Conservation (phyloP, 163 green algal genomes). For the Prototheca cutis region DNA sequence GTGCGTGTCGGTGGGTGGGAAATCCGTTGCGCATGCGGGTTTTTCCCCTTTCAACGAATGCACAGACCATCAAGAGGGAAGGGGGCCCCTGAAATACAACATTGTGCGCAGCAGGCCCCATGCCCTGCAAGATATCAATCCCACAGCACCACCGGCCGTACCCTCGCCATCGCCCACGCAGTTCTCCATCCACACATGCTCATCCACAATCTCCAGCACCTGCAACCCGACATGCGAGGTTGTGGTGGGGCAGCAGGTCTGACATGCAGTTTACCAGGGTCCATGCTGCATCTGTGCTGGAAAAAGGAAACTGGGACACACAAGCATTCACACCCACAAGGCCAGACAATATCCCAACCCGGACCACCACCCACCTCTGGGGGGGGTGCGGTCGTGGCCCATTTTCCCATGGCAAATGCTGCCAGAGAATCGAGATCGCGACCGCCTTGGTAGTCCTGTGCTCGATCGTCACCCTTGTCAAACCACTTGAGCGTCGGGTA, state of each 20-base stretch:
- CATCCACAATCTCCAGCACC: constrained; percentile 58
- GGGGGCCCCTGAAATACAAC: too few relatives aligned
- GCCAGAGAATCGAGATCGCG: constrained; percentile 48
- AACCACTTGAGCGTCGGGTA: constrained; percentile 64
- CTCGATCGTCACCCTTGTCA: background rate
- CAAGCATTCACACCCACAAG: background rate
- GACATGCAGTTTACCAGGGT: too few relatives aligned
- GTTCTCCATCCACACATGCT: constrained; percentile 49
- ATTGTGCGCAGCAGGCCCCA: too few relatives aligned
- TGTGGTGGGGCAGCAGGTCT: background rate
- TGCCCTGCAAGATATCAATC: background rate
- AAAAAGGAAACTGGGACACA: background rate
- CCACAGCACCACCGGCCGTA: too few relatives aligned
- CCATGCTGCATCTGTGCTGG: too few relatives aligned
- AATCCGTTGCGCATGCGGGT: too few relatives aligned
- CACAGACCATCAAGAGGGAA: too few relatives aligned
- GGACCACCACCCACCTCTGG: constrained; percentile 16
- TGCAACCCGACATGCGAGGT: too few relatives aligned
- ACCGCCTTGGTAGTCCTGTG: constrained; percentile 43
- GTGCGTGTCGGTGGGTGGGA: background rate
- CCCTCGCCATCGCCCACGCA: constrained; percentile 33
- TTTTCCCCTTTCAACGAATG: too few relatives aligned
- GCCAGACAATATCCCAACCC: background rate
- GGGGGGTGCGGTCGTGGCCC: constrained; percentile 20
- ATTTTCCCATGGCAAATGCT: constrained; percentile 33